Evolutionary conservation across 257 asterid species (phyloP), one percentile per base, ranked within the genome.

Genomic region (Thymus quinquecostatus): DNA sequence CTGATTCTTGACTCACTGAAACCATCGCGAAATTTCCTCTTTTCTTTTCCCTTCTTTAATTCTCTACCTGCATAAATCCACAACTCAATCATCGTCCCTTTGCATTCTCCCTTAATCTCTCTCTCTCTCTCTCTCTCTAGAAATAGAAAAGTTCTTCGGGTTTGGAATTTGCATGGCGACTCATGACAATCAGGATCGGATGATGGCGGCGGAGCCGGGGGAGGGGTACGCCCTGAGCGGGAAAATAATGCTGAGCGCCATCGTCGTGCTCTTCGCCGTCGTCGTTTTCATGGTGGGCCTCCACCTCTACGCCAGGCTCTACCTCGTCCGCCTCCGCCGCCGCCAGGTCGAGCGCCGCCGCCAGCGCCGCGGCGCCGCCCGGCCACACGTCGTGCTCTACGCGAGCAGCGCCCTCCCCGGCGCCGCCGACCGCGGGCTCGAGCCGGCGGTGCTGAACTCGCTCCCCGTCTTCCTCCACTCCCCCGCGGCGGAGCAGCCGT

Each of bases 241-340:
- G 1, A 89, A 83, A 67, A 86, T 89, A 32, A 89, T 92, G 96
- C 84, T 89, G 5, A 78, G 84, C 72, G 86, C 96, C 14, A 86
- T 87, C 0, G 65, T 85, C 2, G 50, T 92, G 0, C 83, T 92
- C 45, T 83, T 92, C 77, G 82, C 79, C 65, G 83, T 89, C 51
- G 86, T 87, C 3, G 64, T 87, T 55, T 81, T 92, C 76, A 81
- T 87, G 89, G 86, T 75, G 13, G 76, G 74, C 40, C 92, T 92
- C 56, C 96, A 92, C 56, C 67, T 89, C 1, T 89, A 89, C 71
- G 86, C 86, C 2, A 50, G 84, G 2, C 85, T 90, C 92, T 85
- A 86, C 72, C 66, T 89, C 44, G 66, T 83, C n/a, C 82, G 86
- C 5, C 82, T 76, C 5, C 84, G 89, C 61, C 88, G 87, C 64